Percentiles rank a stretch among this genome's conserved stretches.
These are phyloP conservation scores for Fusarium lyarnte DNA, from an alignment of 2,329 filamentous ascomycete genomes.

Conservation along the genomic window DNA sequence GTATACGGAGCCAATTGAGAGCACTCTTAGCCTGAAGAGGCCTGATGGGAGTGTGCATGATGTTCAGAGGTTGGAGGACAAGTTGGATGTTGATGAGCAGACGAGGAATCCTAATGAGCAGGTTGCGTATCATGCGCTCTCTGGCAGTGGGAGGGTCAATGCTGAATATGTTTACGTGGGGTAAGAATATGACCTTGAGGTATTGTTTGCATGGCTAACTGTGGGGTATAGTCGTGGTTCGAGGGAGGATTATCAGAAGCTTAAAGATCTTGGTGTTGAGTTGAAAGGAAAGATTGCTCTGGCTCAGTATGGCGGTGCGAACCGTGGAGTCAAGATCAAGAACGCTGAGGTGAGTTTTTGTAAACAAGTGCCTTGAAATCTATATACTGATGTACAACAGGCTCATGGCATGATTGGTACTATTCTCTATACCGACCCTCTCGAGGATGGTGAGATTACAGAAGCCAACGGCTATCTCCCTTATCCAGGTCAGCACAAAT, in stretches of 20 bases:
- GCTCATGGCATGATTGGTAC: slow-evolving; percentile 27
- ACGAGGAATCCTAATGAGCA: slow-evolving; percentile 17
- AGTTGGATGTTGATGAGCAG: slow-evolving; percentile 23
- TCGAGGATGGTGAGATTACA: slow-evolving; percentile 24
- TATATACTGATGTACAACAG: accelerated
- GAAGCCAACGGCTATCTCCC: slow-evolving; percentile 26
- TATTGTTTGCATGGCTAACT: not conserved
- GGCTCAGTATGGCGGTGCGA: slow-evolving; percentile 13
- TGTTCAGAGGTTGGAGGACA: slow-evolving; percentile 29
- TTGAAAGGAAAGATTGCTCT: slow-evolving; percentile 22
- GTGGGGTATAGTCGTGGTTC: not conserved
- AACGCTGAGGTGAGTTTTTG: slow-evolving; percentile 15
- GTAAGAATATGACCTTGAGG: not conserved
- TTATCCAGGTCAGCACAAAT: slow-evolving; percentile 4
- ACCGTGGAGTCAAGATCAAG: slow-evolving; percentile 33
- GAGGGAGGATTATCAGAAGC: slow-evolving; percentile 11
- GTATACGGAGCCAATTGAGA: slow-evolving; percentile 32
- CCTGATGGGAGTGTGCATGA: slow-evolving; percentile 20
- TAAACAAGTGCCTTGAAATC: too few relatives aligned
- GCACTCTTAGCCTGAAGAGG: slow-evolving; percentile 19
- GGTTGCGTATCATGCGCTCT: slow-evolving; percentile 14
- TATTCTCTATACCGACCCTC: slow-evolving; percentile 16
- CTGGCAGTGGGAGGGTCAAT: not conserved
- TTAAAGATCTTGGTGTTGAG: slow-evolving; percentile 18
- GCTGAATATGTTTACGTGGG: slow-evolving; percentile 33